Base-by-base conservation (phyloP, 2,329 filamentous ascomycete genomes). In the Cryphonectria nitschkei region DNA sequence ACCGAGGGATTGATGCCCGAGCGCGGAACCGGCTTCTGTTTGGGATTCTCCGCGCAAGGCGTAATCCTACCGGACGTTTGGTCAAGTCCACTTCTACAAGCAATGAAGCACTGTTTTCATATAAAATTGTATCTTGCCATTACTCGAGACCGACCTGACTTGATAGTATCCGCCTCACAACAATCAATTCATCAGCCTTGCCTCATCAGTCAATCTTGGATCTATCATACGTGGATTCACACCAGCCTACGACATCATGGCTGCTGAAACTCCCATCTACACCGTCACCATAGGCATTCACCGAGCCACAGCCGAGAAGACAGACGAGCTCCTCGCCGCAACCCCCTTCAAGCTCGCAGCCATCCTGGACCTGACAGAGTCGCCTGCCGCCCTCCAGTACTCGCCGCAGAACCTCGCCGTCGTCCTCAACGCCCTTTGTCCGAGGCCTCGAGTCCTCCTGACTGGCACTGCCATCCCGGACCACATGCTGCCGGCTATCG, bases 401-500 rank as follows among this genome's bases (percentile, higher is more conserved):
- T 56, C 60, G 26, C 60, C 67, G 6, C 37, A 58, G 19, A 68
- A 71, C 32, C 50, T 71, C 11, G 67, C 67, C 41, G 54, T 69
- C 16, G 62, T 69, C 29, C 67, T 69, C 29, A 71, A 71, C 54
- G 60, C 66, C 19, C 61, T 71, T 1, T 56, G 69, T 14, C 67
- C 70, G 7, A 52, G 62, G 13, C 70, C 67, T 3, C 46, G 62
- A 22, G 32, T 63, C 13, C 67, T 71, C 13, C 16, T 71, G 16
- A 66, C 61, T 29, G 70, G 70, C 8, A 65, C 66, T 29, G 61
- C 70, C 13, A 61, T 71, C 11, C 62, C 39, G 13, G 70, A 71
- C 26, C 62, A 68, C 8, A 50, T 71, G 29, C 26, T 71, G 7
- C 52, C 46, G 50, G 61, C n/a, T 14, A 61, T 71, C 34, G 50